These are phyloP conservation scores for Otatea glauca DNA, from an alignment of 176 grass and related monocot genomes.

Conservation along the genomic window DNA sequence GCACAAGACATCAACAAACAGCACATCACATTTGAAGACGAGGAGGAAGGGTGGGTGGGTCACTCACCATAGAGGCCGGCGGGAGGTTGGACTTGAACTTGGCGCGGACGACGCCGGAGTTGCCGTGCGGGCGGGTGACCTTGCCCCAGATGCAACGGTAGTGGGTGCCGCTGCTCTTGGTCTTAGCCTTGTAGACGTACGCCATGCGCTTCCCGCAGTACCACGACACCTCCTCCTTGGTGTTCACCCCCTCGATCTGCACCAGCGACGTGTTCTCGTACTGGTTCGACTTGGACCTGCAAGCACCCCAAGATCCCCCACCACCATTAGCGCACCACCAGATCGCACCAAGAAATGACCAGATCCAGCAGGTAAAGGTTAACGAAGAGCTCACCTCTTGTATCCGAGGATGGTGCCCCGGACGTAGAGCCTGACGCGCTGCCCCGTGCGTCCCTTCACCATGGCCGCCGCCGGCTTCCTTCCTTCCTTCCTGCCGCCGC, in stretches of 20 bases:
- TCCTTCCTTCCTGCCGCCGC: conserved; percentile 41
- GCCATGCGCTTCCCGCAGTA: conserved; percentile 80
- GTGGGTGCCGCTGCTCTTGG: conserved; percentile 59
- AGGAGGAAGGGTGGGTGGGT: too few relatives aligned
- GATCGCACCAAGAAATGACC: background rate
- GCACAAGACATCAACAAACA: conserved; percentile 23
- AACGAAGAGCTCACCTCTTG: conserved; percentile 55
- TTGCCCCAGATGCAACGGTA: conserved; percentile 88
- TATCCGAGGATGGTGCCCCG: conserved; percentile 83
- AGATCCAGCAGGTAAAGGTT: conserved; percentile 25
- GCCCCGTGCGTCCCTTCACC: conserved; percentile 65
- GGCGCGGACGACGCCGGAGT: conserved; percentile 72
- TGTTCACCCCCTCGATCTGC: conserved; percentile 85
- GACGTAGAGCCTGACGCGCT: conserved; percentile 72
- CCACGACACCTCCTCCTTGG: conserved; percentile 77
- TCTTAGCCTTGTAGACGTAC: conserved; percentile 93
- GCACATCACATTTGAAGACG: background rate
- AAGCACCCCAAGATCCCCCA: too few relatives aligned
- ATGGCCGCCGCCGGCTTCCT: conserved; percentile 28
- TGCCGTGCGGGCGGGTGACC: conserved; percentile 72
- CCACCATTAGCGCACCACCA: background rate
- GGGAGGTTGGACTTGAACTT: conserved; percentile 88
- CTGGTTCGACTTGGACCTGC: conserved; percentile 84
- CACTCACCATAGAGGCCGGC: conserved; percentile 64
- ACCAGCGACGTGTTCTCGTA: conserved; percentile 84